phyloP scores from a whole-genome alignment of 2,329 filamentous ascomycete species.

The Ophiocordyceps camponoti-saundersi region DNA sequence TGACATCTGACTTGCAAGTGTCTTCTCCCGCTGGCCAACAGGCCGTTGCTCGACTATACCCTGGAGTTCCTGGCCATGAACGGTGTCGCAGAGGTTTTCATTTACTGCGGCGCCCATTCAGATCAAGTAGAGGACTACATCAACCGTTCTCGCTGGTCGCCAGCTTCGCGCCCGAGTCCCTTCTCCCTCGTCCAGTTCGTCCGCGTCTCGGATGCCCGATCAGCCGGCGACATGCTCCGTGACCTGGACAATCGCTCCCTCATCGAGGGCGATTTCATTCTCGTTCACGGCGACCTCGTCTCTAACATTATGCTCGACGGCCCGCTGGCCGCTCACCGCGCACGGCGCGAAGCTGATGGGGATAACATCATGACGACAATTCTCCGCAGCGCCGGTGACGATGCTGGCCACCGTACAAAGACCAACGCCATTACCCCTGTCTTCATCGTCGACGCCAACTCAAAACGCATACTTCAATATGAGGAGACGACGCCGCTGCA shows the following conservation, averaged over 20 bases:
- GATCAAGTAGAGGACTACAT: constrained; percentile 81
- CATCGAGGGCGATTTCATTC: constrained; percentile 77
- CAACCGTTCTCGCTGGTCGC: constrained; percentile 56
- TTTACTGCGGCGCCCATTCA: constrained; percentile 80
- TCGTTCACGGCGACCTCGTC: constrained; percentile 85
- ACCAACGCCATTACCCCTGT: constrained; percentile 58
- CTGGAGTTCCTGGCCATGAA: constrained; percentile 92
- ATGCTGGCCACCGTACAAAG: constrained; percentile 54
- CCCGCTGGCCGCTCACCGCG: constrained; percentile 62
- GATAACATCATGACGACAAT: constrained; percentile 98
- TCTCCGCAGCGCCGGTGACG: constrained; percentile 55
- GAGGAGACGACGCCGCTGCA: constrained; percentile 68
- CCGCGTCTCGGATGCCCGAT: constrained; percentile 65
- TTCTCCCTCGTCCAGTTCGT: constrained; percentile 75
- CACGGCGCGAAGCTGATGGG: constrained; percentile 66
- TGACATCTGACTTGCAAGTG: constrained; percentile 37
- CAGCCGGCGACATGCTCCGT: constrained; percentile 84
- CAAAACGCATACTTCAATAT: constrained; percentile 77
- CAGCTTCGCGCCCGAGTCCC: constrained; percentile 34
- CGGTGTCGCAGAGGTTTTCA: constrained; percentile 82
- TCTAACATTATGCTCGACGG: constrained; percentile 75
- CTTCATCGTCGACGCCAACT: constrained; percentile 71
- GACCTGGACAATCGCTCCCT: constrained; percentile 77
- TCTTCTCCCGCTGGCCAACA: constrained; percentile 83
- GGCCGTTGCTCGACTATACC: constrained; percentile 91